Base-by-base conservation (phyloP, 306 rosid genomes). In the Vicia villosa region DNA sequence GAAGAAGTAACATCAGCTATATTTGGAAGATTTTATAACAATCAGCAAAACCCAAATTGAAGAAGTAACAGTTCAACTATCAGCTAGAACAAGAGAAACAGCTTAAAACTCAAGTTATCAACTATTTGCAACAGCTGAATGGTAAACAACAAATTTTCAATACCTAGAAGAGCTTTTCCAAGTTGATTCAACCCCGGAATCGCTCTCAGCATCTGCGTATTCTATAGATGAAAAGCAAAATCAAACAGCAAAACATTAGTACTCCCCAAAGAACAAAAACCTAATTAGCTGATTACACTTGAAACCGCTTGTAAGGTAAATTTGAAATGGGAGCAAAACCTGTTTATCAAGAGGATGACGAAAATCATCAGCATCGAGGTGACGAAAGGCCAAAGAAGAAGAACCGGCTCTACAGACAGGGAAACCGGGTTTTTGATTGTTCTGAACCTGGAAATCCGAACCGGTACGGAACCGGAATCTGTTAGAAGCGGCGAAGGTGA, bases 311-410 rank as follows among this genome's bases (percentile, higher is more conserved):
- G 26, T 22, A 22, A 22, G 26, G 26, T 22, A 22, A 22, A 22
- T 1, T 22, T 22, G 26, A 22, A 22, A 22, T 24, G 2, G 32
- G 32, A 8, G 4, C 3, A 13, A 3, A 4, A 63, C 96, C 96
- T 92, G 96, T 79, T 90, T 83, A 78, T 92, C 98, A 36, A 92
- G 89, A 32, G 98, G 96, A 69, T 92, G 98, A 24, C 98, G 96
- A 60, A 92, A 92, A 75, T 92, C 98, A 55, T 93, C 98, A 30
- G 97, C 98, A 38, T 90, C 97, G 26, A 94, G 97, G 66, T 88
- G 70, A 57, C 85, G 91, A 50, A 94, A 88, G 70, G 64, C 83
- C 46, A 88, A 70, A 14, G 96, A 72, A 14, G 91, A 73, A 74
- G 86, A 49, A 49, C 2, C 68, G 13, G 94, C 96, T 84, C 79